Evolutionary conservation across 2,329 filamentous ascomycete genomes (phyloP), one percentile per base, ranked within the genome.

Genomic region (Xylariaceae sp.): DNA sequence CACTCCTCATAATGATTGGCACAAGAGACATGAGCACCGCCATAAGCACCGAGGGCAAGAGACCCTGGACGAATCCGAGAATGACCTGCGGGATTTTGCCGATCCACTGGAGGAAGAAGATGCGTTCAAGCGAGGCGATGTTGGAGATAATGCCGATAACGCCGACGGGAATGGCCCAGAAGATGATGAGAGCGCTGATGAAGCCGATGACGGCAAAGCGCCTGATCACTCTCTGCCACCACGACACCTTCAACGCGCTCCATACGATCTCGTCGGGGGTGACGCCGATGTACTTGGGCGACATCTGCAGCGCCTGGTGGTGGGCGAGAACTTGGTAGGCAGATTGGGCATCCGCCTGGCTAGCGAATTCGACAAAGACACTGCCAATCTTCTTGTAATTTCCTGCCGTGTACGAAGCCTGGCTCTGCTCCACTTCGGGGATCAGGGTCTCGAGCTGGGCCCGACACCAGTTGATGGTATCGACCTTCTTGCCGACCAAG

Each of bases 401-500:
- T 36, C 84, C 78, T 17, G 70, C 66, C 34, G 72, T 74, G 57
- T 90, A 85, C 34, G 74, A 71, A 28, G 70, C 72, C 59, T 92
- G 86, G 16, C 78, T 72, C 29, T 75, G 69, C 34, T 84, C 74
- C 19, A 88, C 81, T 44, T 85, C 73, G 0, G 85, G 82, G 36
- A 83, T 81, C 31, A 94, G 75, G 34, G 80, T 79, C 48, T 83
- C 76, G 36, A 96, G 77, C 61, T 94, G 84, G 1, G 73, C 69
- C 36, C 92, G 84, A 47, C 81, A 85, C 84, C 85, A 96, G 46
- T 90, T 80, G 61, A 98, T 96, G 0, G 88, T 92, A 64, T 98
- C 92, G 12, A 96, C 89, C 61, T 94, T 92, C 58, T 88, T 82
- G 50, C 88, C 85, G 50, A 89, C 75, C 32, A 85, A 70, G 12